Percentiles rank a stretch among this genome's conserved stretches.
Conservation (phyloP, 305 asterid genomes). For the Ilex paraguariensis region DNA sequence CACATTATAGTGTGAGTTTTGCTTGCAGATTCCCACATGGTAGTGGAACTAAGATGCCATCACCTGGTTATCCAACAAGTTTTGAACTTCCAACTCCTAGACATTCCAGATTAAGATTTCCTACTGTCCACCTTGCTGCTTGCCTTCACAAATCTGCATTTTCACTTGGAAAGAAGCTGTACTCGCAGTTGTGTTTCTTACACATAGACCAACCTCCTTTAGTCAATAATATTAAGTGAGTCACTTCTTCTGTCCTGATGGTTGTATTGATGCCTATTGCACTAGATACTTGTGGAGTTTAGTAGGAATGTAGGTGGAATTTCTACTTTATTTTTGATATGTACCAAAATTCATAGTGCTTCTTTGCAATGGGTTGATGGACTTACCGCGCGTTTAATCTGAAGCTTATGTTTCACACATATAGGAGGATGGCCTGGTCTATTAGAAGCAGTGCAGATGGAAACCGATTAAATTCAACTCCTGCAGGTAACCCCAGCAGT, state of each 20-base stretch:
- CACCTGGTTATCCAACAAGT: conserved; percentile 9
- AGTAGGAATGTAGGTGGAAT: background rate
- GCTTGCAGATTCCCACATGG: conserved; percentile 3
- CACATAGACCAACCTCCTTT: conserved; percentile 6
- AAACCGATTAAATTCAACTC: conserved; percentile 37
- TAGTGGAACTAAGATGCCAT: conserved; percentile 13
- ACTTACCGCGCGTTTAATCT: background rate
- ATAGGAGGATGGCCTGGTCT: conserved; percentile 51
- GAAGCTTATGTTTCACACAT: conserved; percentile 9
- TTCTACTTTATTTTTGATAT: background rate
- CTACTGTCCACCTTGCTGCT: background rate
- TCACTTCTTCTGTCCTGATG: background rate
- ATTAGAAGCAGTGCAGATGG: conserved; percentile 71
- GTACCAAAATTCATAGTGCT: background rate
- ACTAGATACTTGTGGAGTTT: too few species aligned
- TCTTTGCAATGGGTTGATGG: background rate
- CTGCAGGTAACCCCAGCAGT: conserved; percentile 36
- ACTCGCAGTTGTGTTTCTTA: conserved; percentile 11
- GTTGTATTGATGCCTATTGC: too few species aligned
- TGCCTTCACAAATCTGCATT: conserved; percentile 11
- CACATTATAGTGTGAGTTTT: background rate
- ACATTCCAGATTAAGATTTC: conserved; percentile 3
- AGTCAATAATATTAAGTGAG: conserved; percentile 11
- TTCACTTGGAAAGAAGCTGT: conserved; percentile 11
- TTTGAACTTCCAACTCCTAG: conserved; percentile 1